Percentiles rank a stretch among this genome's conserved stretches.
phyloP scores from a whole-genome alignment of 495 filamentous ascomycete species.

The Neurospora hispaniola region DNA sequence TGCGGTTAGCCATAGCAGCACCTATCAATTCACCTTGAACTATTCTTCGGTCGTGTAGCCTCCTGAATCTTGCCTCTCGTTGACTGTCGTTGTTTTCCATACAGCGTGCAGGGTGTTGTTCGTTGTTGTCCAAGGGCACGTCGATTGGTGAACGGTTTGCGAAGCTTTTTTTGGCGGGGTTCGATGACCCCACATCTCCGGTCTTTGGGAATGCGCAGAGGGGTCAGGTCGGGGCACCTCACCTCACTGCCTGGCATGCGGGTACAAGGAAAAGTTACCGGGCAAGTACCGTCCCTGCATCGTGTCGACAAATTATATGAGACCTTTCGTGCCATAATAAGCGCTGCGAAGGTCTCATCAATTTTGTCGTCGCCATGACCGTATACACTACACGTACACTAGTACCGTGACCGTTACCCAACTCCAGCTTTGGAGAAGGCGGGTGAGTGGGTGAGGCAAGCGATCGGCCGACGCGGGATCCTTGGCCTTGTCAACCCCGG shows the following conservation, averaged over 20 bases:
- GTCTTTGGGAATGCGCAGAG: neutral
- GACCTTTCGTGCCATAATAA: accelerated
- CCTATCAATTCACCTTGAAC: neutral
- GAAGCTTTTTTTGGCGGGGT: neutral
- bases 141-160: neutral
- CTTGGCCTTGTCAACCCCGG: neutral
- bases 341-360: neutral
- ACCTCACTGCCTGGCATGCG: neutral
- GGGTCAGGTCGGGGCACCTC: neutral
- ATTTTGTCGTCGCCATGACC: neutral
- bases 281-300: neutral
- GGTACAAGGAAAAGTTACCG: neutral
- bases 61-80: neutral
- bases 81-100: neutral
- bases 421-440: neutral
- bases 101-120: neutral
- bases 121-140: neutral
- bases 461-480: neutral
- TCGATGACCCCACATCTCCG: neutral
- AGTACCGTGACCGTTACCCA: neutral
- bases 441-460: neutral
- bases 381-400: neutral
- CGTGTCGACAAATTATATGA: neutral
- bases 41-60: neutral
- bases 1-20: neutral